Evolutionary conservation across 495 filamentous ascomycete genomes (phyloP).

Genomic region (Aspergillus saccharolyticus): DNA sequence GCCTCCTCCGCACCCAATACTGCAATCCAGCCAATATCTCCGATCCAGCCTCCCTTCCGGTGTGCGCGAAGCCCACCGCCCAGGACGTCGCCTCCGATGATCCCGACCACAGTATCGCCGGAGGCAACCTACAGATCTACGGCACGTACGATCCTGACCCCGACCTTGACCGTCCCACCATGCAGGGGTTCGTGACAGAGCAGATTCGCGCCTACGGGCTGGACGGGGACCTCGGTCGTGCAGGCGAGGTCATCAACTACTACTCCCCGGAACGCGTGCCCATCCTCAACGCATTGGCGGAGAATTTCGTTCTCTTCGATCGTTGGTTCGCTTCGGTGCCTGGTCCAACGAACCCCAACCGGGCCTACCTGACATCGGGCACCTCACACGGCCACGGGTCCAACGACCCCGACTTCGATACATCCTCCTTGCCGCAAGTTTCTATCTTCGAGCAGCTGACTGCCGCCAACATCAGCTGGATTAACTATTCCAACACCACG

Average conservation of each 20-base stretch:
- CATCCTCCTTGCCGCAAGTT: slow-evolving; percentile 37
- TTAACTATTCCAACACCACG: slow-evolving; percentile 46
- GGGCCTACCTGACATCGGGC: slow-evolving; percentile 45
- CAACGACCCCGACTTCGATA: slow-evolving; percentile 41
- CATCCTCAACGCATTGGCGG: slow-evolving; percentile 39
- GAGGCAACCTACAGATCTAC: slow-evolving; percentile 47
- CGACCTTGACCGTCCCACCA: slow-evolving; percentile 19
- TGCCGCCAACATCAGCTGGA: slow-evolving; percentile 41
- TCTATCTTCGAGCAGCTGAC: slow-evolving; percentile 47
- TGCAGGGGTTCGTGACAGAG: slow-evolving; percentile 46
- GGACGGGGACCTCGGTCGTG: slow-evolving; percentile 28
- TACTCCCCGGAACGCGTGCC: slow-evolving; percentile 44
- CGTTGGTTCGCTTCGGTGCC: slow-evolving; percentile 46
- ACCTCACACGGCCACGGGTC: slow-evolving; percentile 44
- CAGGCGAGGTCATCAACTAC: slow-evolving; percentile 46
- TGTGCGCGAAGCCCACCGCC: slow-evolving; percentile 33
- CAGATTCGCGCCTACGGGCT: slow-evolving; percentile 34
- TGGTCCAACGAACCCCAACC: slow-evolving; percentile 47
- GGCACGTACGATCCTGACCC: slow-evolving; percentile 37
- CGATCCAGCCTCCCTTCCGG: slow-evolving; percentile 24
- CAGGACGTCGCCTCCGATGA: slow-evolving; percentile 39
- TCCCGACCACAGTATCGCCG: slow-evolving; percentile 45
- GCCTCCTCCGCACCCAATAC: slow-evolving; percentile 29
- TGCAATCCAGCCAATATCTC: slow-evolving; percentile 41
- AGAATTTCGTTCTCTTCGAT: slow-evolving; percentile 49